Evolutionary conservation across 2,329 filamentous ascomycete species (phyloP).

Genomic region (Cadophora sp.): DNA sequence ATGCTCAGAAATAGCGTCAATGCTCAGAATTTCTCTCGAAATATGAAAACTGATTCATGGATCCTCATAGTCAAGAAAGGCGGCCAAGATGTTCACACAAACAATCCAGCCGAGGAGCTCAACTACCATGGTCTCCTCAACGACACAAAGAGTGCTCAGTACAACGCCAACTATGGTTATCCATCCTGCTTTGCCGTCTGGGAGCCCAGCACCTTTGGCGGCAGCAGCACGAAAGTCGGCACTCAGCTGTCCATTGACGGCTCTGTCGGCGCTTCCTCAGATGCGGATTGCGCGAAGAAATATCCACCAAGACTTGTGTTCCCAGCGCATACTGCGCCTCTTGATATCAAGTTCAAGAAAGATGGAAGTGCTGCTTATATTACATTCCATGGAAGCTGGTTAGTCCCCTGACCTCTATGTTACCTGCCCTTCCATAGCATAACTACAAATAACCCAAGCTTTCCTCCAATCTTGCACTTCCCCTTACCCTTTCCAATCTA

Average conservation of each 20-base stretch:
- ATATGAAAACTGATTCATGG: neutral
- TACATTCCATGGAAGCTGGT: constrained; percentile 48
- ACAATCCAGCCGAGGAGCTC: constrained; percentile 29
- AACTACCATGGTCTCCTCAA: constrained; percentile 29
- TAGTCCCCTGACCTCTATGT: neutral
- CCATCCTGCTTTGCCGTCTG: constrained; percentile 26
- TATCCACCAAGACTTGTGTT: constrained; percentile 5
- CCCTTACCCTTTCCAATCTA: neutral
- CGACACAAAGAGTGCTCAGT: neutral
- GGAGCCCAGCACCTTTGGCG: constrained; percentile 16
- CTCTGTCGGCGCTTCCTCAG: constrained; percentile 9
- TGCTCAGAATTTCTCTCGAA: neutral
- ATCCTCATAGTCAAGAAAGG: neutral
- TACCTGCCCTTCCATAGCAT: neutral
- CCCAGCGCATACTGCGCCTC: constrained; percentile 20
- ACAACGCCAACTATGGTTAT: constrained; percentile 30
- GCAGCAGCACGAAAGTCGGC: constrained; percentile 8
- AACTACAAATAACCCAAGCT: too few relatives aligned
- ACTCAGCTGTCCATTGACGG: constrained; percentile 21
- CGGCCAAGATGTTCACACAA: constrained; percentile 24
- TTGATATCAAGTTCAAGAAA: constrained; percentile 29
- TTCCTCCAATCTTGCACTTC: neutral
- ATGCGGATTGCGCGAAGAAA: constrained; percentile 6
- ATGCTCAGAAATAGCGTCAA: too few relatives aligned
- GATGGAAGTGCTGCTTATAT: constrained; percentile 24